Evolutionary conservation across 345 rosid genomes (phyloP), one percentile per base, ranked within the genome.

Genomic region (Eucalyptus virginea): DNA sequence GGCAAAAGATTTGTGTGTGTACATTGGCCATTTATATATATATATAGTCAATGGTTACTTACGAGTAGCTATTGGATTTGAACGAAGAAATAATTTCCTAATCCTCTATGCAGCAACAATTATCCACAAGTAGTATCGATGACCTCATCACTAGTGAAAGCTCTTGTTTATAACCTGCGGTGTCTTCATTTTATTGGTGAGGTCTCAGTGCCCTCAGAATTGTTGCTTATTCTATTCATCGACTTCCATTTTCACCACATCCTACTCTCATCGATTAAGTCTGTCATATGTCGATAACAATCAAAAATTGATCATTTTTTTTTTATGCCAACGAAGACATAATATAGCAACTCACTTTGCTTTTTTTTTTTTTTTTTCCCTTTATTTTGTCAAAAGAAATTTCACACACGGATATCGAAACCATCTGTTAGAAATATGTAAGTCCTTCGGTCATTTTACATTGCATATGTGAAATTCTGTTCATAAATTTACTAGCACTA

Each of bases 181-280:
- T 7, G 9, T 30, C 37, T 65, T 65, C 5, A 65, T 14, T 30
- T 65, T 30, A 65, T 16, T 15, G 34, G 17, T 2, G 9, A 65
- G 72, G 14, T 65, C 7, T 30, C 0, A 32, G 4, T 30, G 0
- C 18, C 18, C 37, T 62, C 18, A 2, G 16, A 62, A 24, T 24
- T 58, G n/a, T 10, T 28, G 30, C 2, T 58, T 58, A 26, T 58
- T 58, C 7, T 24, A 11, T 58, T 58, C 2, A 58, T 26, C 12
- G 2, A 10, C 7, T 58, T 24, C 9, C 11, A 10, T 56, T 26
- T 58, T 58, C 30, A 58, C 3, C 65, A 58, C 11, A 58, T 26
- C 28, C 1, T 58, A 4, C 6, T 58, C 65, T 24, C 65, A 26
- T 26, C 1, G 13, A 58, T 11, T 24, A 58, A 24, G 13, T 58